Evolutionary conservation across 768 basidiomycete genomes (phyloP).

Genomic region (Cystobasidium onofrii): DNA sequence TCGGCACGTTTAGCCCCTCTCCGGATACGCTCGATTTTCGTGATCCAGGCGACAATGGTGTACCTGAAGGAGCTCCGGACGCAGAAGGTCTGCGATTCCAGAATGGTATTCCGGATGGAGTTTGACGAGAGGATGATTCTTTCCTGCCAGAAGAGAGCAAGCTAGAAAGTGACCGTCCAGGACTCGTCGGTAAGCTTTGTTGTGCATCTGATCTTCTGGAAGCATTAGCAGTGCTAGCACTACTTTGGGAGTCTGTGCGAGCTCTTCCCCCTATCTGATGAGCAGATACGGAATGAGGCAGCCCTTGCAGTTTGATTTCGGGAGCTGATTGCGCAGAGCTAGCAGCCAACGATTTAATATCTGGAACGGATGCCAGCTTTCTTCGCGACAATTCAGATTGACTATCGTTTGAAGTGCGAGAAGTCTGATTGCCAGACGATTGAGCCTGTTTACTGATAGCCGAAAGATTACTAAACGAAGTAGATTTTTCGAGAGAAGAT

Average conservation of each 20-base stretch:
- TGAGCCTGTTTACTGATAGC: neutral
- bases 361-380: slow-evolving; percentile 20
- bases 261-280: neutral
- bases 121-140: slow-evolving; percentile 19
- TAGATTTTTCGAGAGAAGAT: slow-evolving; percentile 9
- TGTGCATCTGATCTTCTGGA: slow-evolving; percentile 18
- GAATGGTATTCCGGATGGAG: slow-evolving; percentile 51
- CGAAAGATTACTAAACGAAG: neutral
- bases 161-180: slow-evolving; percentile 28
- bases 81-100: slow-evolving; percentile 78
- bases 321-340: neutral
- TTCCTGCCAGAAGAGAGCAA: slow-evolving; percentile 10
- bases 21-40: slow-evolving; percentile 44
- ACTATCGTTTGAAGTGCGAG: neutral
- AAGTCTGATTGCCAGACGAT: neutral
- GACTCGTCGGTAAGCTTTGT: slow-evolving; percentile 11
- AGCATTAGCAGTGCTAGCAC: slow-evolving; percentile 32
- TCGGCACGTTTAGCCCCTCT: neutral
- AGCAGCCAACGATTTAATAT: slow-evolving; percentile 10
- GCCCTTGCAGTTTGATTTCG: neutral
- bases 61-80: slow-evolving; percentile 44
- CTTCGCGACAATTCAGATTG: neutral
- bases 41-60: slow-evolving; percentile 51
- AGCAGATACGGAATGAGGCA: neutral
- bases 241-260: slow-evolving; percentile 18